Evolutionary conservation across 2,329 filamentous ascomycete genomes (phyloP).

Genomic region (Fusarium sp.): DNA sequence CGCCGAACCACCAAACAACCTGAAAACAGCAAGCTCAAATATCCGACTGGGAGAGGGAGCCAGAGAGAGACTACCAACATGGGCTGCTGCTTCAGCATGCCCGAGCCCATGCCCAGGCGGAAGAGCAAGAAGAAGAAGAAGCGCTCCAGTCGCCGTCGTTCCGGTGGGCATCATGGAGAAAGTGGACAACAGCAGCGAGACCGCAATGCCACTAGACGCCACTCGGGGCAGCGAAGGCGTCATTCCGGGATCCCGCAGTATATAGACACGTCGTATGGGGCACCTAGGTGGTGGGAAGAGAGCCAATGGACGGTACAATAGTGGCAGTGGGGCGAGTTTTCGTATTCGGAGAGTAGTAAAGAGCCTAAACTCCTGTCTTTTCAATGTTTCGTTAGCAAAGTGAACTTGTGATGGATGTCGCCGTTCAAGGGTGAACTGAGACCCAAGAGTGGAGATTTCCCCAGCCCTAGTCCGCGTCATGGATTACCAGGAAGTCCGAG

Average conservation of each 20-base stretch:
- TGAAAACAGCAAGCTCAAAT: not conserved
- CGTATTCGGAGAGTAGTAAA: not conserved
- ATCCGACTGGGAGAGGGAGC: not conserved
- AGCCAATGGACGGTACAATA: slow-evolving; percentile 1
- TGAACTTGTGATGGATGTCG: not conserved
- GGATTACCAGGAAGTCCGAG: slow-evolving; percentile 22
- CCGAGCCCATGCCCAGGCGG: not conserved
- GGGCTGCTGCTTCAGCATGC: slow-evolving; percentile 21
- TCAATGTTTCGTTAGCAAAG: not conserved
- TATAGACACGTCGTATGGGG: not conserved
- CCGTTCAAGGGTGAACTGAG: not conserved
- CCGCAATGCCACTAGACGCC: not conserved
- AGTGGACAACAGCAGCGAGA: not conserved
- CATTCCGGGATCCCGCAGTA: not conserved
- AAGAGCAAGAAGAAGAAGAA: not conserved
- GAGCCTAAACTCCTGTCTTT: not conserved
- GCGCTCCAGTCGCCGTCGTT: not conserved
- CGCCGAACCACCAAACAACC: not conserved
- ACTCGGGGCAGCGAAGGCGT: not conserved
- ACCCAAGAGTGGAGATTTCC: slow-evolving; percentile 30
- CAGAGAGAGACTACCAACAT: not conserved
- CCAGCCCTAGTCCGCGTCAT: slow-evolving; percentile 21
- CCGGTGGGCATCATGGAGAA: not conserved
- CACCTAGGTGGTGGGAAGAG: not conserved
- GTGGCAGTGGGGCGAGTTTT: not conserved